These are phyloP conservation scores for Aspergillus sp. DNA, from an alignment of 2,329 filamentous ascomycete species.

Conservation along the genomic window DNA sequence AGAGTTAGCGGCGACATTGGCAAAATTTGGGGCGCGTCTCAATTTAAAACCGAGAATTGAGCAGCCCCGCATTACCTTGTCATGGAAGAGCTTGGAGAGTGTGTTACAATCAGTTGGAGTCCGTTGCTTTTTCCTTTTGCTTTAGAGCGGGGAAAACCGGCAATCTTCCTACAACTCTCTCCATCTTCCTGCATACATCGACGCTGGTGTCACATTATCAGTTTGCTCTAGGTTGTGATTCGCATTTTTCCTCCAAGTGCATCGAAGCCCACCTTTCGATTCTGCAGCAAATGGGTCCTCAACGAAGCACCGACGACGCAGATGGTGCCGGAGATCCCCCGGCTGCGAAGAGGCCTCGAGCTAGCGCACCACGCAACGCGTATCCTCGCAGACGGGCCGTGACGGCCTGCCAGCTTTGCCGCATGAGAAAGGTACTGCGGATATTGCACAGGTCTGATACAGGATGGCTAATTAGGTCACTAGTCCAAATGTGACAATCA, in stretches of 20 bases:
- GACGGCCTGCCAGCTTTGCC: neutral
- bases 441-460: neutral
- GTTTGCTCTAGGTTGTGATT: too few species aligned
- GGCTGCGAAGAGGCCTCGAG: neutral
- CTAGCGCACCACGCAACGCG: neutral
- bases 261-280: too few species aligned
- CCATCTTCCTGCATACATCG: neutral
- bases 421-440: neutral
- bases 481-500: conserved; percentile 4
- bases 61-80: too few species aligned
- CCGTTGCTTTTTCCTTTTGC: too few species aligned
- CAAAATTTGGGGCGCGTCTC: neutral
- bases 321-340: neutral
- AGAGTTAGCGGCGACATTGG: neutral
- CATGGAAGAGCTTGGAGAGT: neutral
- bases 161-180: neutral
- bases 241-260: too few species aligned
- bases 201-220: too few species aligned
- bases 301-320: neutral
- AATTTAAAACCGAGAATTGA: too few species aligned
- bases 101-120: neutral
- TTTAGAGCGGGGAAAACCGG: conserved; percentile 1
- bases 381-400: neutral
- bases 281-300: neutral
- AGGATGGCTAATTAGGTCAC: neutral